Base-by-base conservation (phyloP, 495 filamentous ascomycete species). In the Echria macrotheca region DNA sequence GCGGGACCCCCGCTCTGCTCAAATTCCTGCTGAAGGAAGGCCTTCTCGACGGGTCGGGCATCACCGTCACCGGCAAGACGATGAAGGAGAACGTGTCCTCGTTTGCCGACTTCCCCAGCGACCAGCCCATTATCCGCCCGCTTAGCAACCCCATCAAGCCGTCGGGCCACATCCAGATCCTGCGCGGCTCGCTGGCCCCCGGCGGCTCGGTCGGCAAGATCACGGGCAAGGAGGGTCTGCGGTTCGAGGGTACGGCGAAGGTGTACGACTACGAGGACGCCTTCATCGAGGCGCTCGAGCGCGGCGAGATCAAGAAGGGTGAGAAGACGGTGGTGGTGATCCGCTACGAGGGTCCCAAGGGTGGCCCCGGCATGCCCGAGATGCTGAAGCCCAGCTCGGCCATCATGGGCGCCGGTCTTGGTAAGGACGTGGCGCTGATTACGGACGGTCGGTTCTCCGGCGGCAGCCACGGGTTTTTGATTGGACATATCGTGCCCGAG, bases 261-360 rank as follows among this genome's bases (percentile, higher is more conserved):
- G 87, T 87, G 57, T 98, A 88, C 70, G 84, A 98, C 66, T 76
- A 76, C 52, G 88, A 94, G 67, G 85, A 91, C 49, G 79, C 77
- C 64, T 89, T 94, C 69, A 81, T 91, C 54, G 70, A 67, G 32
- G 84, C 87, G 6, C 79, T 91, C 18, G 87, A 91, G 71, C 72
- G 76, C 39, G 84, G 84, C 23, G 86, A 89, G 49, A 86, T 97
- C 67, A 91, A 86, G 72, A 91, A 94, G 75, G 91, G 90, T 52
- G 91, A 98, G 69, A 97, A 96, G 75, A 94, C 87, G 0, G 94
- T 98, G 24, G 91, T 96, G 38, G 82, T 97, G 39, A 97, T 98
- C 73, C 87, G 93, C 40, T 96, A 98, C 74, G 89, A 91, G 59
- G 93, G 87, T 0, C 85, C 85, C 40, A 86, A 86, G 67, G 85